Conservation (phyloP, 1,284 basidiomycete species). For the Ganoderma lingzhi region DNA sequence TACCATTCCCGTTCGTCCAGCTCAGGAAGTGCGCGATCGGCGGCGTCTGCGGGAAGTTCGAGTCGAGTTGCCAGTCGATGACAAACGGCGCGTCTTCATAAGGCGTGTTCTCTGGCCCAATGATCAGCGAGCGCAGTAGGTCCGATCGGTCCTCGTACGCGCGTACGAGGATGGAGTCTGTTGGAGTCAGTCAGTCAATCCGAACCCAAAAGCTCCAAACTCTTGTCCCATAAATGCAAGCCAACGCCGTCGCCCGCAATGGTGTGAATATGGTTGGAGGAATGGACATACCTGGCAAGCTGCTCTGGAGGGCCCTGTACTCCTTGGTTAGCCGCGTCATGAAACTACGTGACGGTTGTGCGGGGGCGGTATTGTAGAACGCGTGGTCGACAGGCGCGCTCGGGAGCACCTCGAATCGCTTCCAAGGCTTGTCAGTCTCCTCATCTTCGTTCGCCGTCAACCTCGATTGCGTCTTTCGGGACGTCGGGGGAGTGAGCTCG, state of each 20-base stretch:
- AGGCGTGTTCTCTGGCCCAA: slow-evolving; percentile 93
- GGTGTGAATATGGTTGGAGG: not conserved
- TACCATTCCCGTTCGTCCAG: slow-evolving; percentile 94
- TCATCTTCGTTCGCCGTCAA: slow-evolving; percentile 32
- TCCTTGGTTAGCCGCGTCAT: slow-evolving; percentile 82
- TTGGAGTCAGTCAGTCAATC: not conserved
- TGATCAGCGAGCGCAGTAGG: slow-evolving; percentile 87
- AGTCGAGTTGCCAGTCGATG: slow-evolving; percentile 92
- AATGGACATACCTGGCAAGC: slow-evolving; percentile 74
- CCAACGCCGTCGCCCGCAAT: not conserved
- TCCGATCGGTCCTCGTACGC: slow-evolving; percentile 87
- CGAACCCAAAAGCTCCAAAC: not conserved
- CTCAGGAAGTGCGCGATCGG: slow-evolving; percentile 91
- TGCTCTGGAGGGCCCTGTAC: slow-evolving; percentile 81
- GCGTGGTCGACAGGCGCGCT: slow-evolving; percentile 84
- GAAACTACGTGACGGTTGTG: slow-evolving; percentile 77
- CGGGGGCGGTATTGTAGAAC: slow-evolving; percentile 68
- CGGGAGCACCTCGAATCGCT: slow-evolving; percentile 80
- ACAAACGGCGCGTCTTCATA: slow-evolving; percentile 95
- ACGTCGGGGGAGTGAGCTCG: slow-evolving; percentile 39
- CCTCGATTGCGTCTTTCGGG: slow-evolving; percentile 38
- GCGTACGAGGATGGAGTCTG: slow-evolving; percentile 77
- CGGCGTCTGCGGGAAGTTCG: slow-evolving; percentile 87
- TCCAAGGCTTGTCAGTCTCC: slow-evolving; percentile 57
- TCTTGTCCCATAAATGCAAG: not conserved